A percentile compares a stretch with the other conserved stretches of the same genome.
Conservation (phyloP, 208 protist genomes). For the Crithidia acanthocephali region DNA sequence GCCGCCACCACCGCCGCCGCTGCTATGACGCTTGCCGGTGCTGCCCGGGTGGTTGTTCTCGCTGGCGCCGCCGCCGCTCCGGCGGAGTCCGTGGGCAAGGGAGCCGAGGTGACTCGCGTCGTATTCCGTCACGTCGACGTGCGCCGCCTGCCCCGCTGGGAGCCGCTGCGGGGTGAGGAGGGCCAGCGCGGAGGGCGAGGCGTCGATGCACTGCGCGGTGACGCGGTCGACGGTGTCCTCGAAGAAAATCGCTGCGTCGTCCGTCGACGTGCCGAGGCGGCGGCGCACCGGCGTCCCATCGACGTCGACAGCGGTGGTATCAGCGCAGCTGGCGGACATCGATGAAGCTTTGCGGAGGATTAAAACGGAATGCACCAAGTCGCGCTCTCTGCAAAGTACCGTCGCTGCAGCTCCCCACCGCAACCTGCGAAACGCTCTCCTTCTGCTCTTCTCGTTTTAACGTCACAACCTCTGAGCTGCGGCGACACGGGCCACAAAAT, state of each 20-base stretch:
- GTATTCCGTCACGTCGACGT: conserved; percentile 80
- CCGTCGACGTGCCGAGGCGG: conserved; percentile 67
- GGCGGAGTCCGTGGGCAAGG: conserved; percentile 5
- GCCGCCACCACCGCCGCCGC: conserved; percentile 9
- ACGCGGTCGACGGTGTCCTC: conserved; percentile 80
- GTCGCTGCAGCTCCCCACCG: too few relatives aligned
- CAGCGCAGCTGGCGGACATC: neutral
- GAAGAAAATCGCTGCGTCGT: conserved; percentile 85
- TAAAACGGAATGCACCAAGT: conserved; percentile 26
- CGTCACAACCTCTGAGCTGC: too few relatives aligned
- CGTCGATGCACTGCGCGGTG: conserved; percentile 74
- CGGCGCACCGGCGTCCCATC: conserved; percentile 37
- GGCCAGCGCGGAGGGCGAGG: conserved; percentile 68
- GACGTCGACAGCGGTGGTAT: neutral
- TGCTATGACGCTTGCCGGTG: neutral
- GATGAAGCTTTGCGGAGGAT: neutral
- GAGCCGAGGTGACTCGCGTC: conserved; percentile 55
- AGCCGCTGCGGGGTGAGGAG: conserved; percentile 81
- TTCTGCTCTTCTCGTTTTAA: too few relatives aligned
- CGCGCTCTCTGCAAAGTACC: too few relatives aligned
- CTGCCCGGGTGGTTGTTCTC: neutral
- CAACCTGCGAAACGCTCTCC: too few relatives aligned
- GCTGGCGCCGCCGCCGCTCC: neutral
- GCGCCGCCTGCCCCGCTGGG: conserved; percentile 23
- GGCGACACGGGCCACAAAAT: too few relatives aligned